Evolutionary conservation across 768 basidiomycete genomes (phyloP), one percentile per base, ranked within the genome.

Genomic region (Russula compacta): DNA sequence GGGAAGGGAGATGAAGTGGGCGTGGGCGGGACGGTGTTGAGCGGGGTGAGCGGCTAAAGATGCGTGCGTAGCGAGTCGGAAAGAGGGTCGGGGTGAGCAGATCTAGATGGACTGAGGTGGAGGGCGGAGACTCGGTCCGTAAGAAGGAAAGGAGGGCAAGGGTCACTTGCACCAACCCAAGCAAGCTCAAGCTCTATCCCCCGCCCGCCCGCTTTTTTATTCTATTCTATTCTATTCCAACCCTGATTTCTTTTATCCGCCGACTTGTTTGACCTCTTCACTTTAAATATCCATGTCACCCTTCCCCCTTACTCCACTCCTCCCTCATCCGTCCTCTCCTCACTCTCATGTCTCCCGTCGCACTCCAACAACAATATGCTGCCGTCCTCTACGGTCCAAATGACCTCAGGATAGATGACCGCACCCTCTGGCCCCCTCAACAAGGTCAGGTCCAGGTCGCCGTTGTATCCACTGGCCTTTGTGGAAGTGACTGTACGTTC

Each of bases 401-500:
- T 67, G 92, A 95, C 76, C 81, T 98, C 64, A 86, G 85, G 65
- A 67, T 88, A 69, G 91, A 93, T 69, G 75, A 85, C 43, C 85
- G 92, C 66, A 78, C 80, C 48, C 73, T 87, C 64, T 86, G 84
- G 78, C 80, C 85, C 0, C 95, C 94, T 24, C 76, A 78, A 19
- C 73, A 79, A 24, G 84, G 84, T 67, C 82, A 92, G 36, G 92
- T 83, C 47, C 91, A 94, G 75, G 84, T 98, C 70, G 79, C 82
- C 61, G 78, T 95, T 64, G 77, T 79, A 58, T 77, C 89, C 44
- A 98, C 95, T 4, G 95, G 95, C 61, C 83, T 98, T 56, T 98
- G 95, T 68, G 95, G 95, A 61, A 85, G 83, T 59, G 91, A 92
- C 73, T 72, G 89, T 87, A 67, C 69, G 84, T 79, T 54, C 57